Evolutionary conservation across 2,329 filamentous ascomycete genomes (phyloP).

Genomic region (Xylariaceae sp.): DNA sequence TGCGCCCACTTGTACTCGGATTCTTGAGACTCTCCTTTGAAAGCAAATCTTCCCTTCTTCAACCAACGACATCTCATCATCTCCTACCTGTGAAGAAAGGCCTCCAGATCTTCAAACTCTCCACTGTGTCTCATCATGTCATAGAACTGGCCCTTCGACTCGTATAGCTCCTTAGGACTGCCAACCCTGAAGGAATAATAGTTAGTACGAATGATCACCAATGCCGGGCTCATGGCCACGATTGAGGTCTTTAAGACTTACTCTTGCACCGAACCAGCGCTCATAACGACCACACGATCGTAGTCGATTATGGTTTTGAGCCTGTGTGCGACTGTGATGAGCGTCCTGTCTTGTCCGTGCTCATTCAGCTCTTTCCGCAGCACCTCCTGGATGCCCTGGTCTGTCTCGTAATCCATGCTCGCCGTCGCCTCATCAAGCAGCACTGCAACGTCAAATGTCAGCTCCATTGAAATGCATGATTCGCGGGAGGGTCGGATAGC

Average conservation of each 20-base stretch:
- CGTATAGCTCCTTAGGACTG: slow-evolving; percentile 43
- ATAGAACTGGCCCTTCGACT: slow-evolving; percentile 43
- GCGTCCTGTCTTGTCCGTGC: slow-evolving; percentile 42
- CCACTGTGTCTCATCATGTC: slow-evolving; percentile 53
- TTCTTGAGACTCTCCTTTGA: too few relatives aligned
- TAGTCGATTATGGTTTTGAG: slow-evolving; percentile 56
- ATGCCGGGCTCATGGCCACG: background rate
- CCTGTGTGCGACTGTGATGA: slow-evolving; percentile 55
- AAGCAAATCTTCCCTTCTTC: background rate
- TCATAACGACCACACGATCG: slow-evolving; percentile 54
- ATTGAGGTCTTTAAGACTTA: slow-evolving; percentile 28
- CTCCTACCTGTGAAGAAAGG: slow-evolving; percentile 17
- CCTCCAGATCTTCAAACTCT: slow-evolving; percentile 44
- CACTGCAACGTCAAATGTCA: slow-evolving; percentile 26
- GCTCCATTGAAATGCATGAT: background rate
- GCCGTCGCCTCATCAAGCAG: slow-evolving; percentile 55
- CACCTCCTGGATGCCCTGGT: slow-evolving; percentile 50
- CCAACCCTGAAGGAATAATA: slow-evolving; percentile 34
- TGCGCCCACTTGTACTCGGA: too few relatives aligned
- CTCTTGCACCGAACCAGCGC: slow-evolving; percentile 49
- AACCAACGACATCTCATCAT: background rate
- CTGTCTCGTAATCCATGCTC: slow-evolving; percentile 55
- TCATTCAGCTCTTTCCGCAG: slow-evolving; percentile 45
- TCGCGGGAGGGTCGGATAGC: background rate
- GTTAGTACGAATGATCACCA: slow-evolving; percentile 12